phyloP scores from a whole-genome alignment of 169 alveolate species.

The Neospora caninum region DNA sequence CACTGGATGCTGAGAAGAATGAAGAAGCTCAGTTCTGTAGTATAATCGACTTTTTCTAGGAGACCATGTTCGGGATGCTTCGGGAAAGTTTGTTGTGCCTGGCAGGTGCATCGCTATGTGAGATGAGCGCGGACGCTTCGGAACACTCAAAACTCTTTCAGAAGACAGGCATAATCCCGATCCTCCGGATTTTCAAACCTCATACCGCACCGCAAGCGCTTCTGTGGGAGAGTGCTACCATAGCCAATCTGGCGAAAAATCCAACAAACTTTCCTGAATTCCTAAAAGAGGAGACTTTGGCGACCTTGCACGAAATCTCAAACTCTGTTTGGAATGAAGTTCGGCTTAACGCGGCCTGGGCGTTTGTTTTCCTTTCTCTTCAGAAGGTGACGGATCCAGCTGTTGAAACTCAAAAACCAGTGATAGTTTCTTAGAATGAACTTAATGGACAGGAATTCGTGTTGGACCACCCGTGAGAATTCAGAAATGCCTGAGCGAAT shows the following conservation, averaged over 20 bases:
- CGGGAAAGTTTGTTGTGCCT: too few relatives aligned
- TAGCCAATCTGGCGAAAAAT: slow-evolving; percentile 23
- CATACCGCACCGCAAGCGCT: slow-evolving; percentile 25
- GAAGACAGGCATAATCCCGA: neutral
- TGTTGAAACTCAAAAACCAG: too few relatives aligned
- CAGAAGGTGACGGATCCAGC: neutral
- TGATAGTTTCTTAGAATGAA: too few relatives aligned
- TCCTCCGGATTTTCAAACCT: neutral
- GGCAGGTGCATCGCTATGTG: slow-evolving; percentile 7
- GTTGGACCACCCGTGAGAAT: too few relatives aligned
- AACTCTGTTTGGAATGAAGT: slow-evolving; percentile 29
- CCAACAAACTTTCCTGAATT: slow-evolving; percentile 18
- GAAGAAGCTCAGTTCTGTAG: too few relatives aligned
- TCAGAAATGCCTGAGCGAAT: too few relatives aligned
- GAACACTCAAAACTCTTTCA: neutral
- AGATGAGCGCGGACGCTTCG: neutral
- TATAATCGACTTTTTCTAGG: too few relatives aligned
- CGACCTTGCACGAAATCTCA: neutral
- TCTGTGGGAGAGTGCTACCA: slow-evolving; percentile 4
- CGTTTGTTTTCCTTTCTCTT: slow-evolving; percentile 21
- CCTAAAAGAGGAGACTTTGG: slow-evolving; percentile 3
- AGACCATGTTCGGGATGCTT: too few relatives aligned
- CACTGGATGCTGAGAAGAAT: too few relatives aligned
- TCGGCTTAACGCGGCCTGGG: slow-evolving; percentile 32
- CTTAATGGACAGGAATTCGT: too few relatives aligned